These are phyloP conservation scores for Calonectria leucothoes DNA, from an alignment of 2,329 filamentous ascomycete genomes.

Conservation along the genomic window DNA sequence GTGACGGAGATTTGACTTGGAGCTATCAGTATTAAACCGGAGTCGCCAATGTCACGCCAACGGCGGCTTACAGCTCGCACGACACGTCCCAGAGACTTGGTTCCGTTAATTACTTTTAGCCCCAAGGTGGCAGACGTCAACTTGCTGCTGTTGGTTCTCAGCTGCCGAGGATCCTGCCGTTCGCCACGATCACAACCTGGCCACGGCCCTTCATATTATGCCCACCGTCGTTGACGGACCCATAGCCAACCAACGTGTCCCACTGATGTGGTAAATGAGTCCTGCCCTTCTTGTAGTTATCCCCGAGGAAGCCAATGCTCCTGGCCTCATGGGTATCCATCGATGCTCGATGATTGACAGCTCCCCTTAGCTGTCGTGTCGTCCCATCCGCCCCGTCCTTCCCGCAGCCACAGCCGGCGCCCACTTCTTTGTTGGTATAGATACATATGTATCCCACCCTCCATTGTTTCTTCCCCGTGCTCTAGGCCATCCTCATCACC, in stretches of 20 bases:
- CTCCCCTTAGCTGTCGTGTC: background rate
- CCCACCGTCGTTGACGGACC: constrained; percentile 1
- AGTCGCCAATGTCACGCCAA: background rate
- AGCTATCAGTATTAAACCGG: background rate
- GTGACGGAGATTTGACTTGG: background rate
- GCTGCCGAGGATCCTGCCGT: constrained; percentile 9
- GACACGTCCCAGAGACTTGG: constrained; percentile 6
- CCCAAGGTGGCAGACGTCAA: background rate
- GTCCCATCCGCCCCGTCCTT: background rate
- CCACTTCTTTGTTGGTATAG: constrained; percentile 18
- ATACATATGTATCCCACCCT: constrained; percentile 18
- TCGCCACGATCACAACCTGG: constrained; percentile 7
- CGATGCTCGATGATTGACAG: constrained; percentile 5
- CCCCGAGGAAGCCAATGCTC: constrained; percentile 9
- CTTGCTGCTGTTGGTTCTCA: background rate
- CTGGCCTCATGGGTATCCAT: constrained; percentile 8
- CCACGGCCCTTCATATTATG: constrained; percentile 11
- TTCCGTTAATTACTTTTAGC: background rate
- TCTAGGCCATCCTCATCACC: constrained; percentile 10
- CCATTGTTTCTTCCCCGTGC: background rate
- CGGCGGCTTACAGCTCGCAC: background rate
- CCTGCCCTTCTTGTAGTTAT: constrained; percentile 17
- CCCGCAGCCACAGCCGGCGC: background rate
- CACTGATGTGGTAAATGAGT: constrained; percentile 18
- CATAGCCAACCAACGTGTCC: constrained; percentile 15